Evolutionary conservation across 2,329 filamentous ascomycete genomes (phyloP), one percentile per base, ranked within the genome.

Genomic region (Periconia sp.): DNA sequence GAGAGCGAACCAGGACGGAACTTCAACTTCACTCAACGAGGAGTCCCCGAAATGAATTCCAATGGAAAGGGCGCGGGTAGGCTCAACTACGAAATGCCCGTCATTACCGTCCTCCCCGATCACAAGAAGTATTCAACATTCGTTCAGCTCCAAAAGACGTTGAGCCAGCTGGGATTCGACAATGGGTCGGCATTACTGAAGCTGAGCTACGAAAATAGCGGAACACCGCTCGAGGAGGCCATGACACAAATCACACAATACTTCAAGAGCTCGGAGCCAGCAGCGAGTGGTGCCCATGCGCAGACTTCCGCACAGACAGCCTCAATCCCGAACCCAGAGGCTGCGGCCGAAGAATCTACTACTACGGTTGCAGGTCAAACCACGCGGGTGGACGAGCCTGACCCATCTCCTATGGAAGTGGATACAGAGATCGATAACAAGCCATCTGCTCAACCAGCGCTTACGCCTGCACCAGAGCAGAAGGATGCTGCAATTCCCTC

Each of bases 161-260:
- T 99, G 44, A 87, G 86, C 6, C 91, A 96, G 71, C 77, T 97
- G 17, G 94, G 94, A 0, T 88, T 95, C 65, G 95, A 92, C 69
- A 88, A 85, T 45, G 93, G 94, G 6, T 93, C 84, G 66, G 87
- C 90, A 5, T 76, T 96, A 51, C 81, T 99, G 50, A 84, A 90
- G 53, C 76, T 99, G 55, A 85, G 81, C 33, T 97, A 93, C 76
- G 86, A 83, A 68, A 82, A 82, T 58, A 94, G 90, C 7, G 86
- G 89, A 13, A 85, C 85, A 69, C 92, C 92, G 2, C 76, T 97
- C 27, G 90, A 91, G 61, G 89, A 93, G 58, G 93, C 93, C 10
- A 91, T 96, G 86, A 77, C 80, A 45, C 83, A 93, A 66, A 96
- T 97, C 57, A 82, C 83, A 19, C 79, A 85, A 59, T 92, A 89